phyloP scores from a whole-genome alignment of 441 rosid genomes.

The Flueggea neowawraea region DNA sequence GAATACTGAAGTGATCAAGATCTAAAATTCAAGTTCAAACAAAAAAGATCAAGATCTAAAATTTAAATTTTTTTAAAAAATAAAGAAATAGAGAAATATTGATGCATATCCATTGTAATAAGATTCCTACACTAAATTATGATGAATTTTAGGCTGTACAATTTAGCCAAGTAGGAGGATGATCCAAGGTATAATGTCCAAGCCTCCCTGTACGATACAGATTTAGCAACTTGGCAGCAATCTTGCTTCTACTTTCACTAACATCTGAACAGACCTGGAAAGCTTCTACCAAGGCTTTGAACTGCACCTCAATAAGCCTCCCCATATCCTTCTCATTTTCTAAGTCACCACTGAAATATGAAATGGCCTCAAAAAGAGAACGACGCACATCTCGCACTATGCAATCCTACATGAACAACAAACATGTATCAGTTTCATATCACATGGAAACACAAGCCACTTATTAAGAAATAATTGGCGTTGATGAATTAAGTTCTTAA shows the following conservation, averaged over 20 bases:
- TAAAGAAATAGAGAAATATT: too few relatives aligned
- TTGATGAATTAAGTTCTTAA: neutral
- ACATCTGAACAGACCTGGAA: slow-evolving; percentile 34
- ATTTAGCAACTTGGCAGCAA: slow-evolving; percentile 57
- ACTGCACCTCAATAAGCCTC: slow-evolving; percentile 43
- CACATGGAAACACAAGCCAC: too few relatives aligned
- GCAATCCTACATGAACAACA: slow-evolving; percentile 35
- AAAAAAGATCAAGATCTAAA: too few relatives aligned
- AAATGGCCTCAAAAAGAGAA: slow-evolving; percentile 38
- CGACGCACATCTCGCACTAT: slow-evolving; percentile 53
- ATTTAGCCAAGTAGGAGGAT: neutral
- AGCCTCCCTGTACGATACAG: slow-evolving; percentile 72
- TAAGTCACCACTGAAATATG: slow-evolving; percentile 28
- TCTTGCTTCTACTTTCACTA: slow-evolving; percentile 27
- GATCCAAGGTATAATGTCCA: slow-evolving; percentile 54
- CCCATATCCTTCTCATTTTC: slow-evolving; percentile 29
- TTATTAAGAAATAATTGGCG: neutral
- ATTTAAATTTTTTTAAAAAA: too few relatives aligned
- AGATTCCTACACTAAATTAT: too few relatives aligned
- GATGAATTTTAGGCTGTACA: too few relatives aligned
- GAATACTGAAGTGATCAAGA: too few relatives aligned
- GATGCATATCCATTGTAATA: too few relatives aligned
- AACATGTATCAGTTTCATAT: too few relatives aligned
- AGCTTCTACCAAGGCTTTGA: slow-evolving; percentile 33
- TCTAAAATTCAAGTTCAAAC: too few relatives aligned